phyloP scores from a whole-genome alignment of 2,329 filamentous ascomycete genomes.

The Penicillium sp. region DNA sequence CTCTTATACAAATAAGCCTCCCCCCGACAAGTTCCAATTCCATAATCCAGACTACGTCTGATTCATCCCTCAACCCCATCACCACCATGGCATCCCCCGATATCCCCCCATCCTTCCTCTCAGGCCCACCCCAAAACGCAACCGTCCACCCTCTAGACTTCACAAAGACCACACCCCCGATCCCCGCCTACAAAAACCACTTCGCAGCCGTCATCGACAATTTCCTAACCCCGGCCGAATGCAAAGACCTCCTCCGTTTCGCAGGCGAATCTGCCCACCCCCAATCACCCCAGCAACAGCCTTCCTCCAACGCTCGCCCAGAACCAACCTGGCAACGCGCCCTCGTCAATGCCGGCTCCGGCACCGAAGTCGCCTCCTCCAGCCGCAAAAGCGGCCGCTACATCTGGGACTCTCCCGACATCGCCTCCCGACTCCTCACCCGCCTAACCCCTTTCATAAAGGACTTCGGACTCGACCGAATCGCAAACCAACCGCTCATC shows the following conservation, averaged over 20 bases:
- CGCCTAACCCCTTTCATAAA: constrained; percentile 54
- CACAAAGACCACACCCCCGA: constrained; percentile 38
- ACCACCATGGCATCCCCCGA: constrained; percentile 11
- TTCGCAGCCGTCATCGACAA: constrained; percentile 67
- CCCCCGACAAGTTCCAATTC: too few relatives aligned
- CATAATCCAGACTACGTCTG: too few relatives aligned
- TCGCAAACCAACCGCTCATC: constrained; percentile 41
- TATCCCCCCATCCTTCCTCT: constrained; percentile 34
- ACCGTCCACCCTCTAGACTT: constrained; percentile 59
- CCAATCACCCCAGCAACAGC: background rate
- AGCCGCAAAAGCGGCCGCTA: constrained; percentile 74
- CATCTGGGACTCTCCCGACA: constrained; percentile 67
- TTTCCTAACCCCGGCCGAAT: constrained; percentile 66
- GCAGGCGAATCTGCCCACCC: constrained; percentile 48
- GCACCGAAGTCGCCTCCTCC: constrained; percentile 59
- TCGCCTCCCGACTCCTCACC: constrained; percentile 65
- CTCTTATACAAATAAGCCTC: background rate
- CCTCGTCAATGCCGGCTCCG: constrained; percentile 66
- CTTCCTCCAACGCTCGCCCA: background rate
- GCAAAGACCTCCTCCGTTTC: constrained; percentile 56
- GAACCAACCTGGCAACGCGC: constrained; percentile 64
- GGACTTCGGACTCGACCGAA: constrained; percentile 50
- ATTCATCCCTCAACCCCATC: too few relatives aligned
- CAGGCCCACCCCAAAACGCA: constrained; percentile 43
- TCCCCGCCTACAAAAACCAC: constrained; percentile 56